Conservation (phyloP, 805 yeast genomes). For the Brettanomyces nanus region DNA sequence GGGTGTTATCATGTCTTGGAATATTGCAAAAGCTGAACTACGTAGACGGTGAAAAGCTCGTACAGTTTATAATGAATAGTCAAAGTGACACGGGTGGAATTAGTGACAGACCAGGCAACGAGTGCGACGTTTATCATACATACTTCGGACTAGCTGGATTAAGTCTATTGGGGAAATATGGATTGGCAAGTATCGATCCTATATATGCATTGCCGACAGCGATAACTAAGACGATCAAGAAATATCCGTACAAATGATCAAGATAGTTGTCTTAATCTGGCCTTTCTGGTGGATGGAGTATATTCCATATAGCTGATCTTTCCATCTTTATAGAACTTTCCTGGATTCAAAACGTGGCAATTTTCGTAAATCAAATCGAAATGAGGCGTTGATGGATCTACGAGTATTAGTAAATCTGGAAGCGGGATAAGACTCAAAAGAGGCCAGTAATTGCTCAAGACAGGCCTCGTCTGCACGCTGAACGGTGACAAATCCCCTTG, state of each 20-base stretch:
- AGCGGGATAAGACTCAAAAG: constrained; percentile 66
- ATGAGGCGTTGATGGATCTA: constrained; percentile 62
- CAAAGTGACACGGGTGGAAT: constrained; percentile 81
- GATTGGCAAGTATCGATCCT: constrained; percentile 67
- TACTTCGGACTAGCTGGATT: constrained; percentile 85
- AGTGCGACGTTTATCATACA: constrained; percentile 90
- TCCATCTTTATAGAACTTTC: constrained; percentile 40
- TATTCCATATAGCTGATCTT: constrained; percentile 69
- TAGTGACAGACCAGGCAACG: constrained; percentile 85
- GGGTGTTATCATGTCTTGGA: constrained; percentile 78
- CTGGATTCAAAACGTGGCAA: constrained; percentile 70
- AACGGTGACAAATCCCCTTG: constrained; percentile 90
- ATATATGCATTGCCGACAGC: constrained; percentile 73
- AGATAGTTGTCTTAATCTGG: constrained; percentile 37
- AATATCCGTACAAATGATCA: constrained; percentile 17
- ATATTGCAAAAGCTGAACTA: constrained; percentile 62
- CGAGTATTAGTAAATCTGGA: constrained; percentile 58
- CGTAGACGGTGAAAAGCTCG: constrained; percentile 62
- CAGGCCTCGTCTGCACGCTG: constrained; percentile 47
- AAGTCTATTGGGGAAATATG: constrained; percentile 59
- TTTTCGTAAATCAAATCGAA: constrained; percentile 78
- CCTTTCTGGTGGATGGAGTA: constrained; percentile 47
- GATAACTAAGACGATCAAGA: constrained; percentile 28
- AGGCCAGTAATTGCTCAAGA: constrained; percentile 64
- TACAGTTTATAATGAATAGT: constrained; percentile 59